Evolutionary conservation across 2,329 filamentous ascomycete species (phyloP).

Genomic region (Aspergillus ruber): DNA sequence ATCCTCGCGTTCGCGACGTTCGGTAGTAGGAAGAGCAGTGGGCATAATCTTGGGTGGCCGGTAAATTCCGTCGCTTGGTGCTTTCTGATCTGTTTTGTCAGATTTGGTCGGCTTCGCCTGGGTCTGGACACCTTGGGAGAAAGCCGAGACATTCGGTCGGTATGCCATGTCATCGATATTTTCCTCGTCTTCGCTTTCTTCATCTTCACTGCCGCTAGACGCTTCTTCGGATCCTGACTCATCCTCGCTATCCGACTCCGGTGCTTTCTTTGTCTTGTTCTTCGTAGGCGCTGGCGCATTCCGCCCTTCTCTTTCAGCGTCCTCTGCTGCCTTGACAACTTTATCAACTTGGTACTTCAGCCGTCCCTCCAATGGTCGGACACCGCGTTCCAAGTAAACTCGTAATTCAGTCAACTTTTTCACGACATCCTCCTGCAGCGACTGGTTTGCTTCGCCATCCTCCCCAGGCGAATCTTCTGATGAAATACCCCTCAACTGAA

Average conservation of each 20-base stretch:
- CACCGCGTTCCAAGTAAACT: slow-evolving; percentile 89
- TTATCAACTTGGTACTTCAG: slow-evolving; percentile 95
- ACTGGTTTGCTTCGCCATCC: slow-evolving; percentile 23
- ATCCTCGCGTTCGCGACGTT: slow-evolving; percentile 53
- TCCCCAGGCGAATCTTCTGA: slow-evolving; percentile 19
- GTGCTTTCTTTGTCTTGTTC: slow-evolving; percentile 23
- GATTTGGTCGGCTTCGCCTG: slow-evolving; percentile 22
- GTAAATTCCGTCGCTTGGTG: slow-evolving; percentile 64
- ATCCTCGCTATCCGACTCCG: slow-evolving; percentile 23
- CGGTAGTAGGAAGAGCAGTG: slow-evolving; percentile 67
- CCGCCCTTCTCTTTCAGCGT: slow-evolving; percentile 27
- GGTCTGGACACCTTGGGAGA: slow-evolving; percentile 35
- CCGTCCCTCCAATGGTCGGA: slow-evolving; percentile 80
- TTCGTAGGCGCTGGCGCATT: slow-evolving; percentile 18
- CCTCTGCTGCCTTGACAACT: slow-evolving; percentile 76
- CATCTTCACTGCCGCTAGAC: slow-evolving; percentile 20
- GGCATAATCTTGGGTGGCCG: slow-evolving; percentile 82
- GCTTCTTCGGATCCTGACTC: slow-evolving; percentile 20
- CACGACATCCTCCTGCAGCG: slow-evolving; percentile 61
- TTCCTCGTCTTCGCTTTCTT: slow-evolving; percentile 24
- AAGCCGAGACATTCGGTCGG: slow-evolving; percentile 53
- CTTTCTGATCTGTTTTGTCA: slow-evolving; percentile 15
- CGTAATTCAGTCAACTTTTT: slow-evolving; percentile 84
- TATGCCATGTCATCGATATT: slow-evolving; percentile 56
- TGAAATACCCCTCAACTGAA: slow-evolving; percentile 63